Conservation (phyloP, 108 stramenopile species). For the Nitzschia putrida region DNA sequence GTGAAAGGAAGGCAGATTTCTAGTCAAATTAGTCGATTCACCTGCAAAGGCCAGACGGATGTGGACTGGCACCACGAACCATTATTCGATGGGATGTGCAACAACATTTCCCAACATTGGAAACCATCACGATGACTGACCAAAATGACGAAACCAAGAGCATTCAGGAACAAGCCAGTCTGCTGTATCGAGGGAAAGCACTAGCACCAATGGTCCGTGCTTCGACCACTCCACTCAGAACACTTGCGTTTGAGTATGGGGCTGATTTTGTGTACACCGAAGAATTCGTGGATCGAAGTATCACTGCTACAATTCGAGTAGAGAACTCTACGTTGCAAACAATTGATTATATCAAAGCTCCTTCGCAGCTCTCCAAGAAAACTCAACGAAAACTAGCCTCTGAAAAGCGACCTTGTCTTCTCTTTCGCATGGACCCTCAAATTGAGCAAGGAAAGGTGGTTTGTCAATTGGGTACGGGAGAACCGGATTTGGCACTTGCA, state of each 20-base stretch:
- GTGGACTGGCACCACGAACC: too few relatives aligned
- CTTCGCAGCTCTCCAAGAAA: slow-evolving; percentile 50
- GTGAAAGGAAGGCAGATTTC: too few relatives aligned
- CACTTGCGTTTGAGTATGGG: slow-evolving; percentile 85
- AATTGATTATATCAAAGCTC: slow-evolving; percentile 84
- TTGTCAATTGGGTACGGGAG: slow-evolving; percentile 93
- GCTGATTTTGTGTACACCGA: slow-evolving; percentile 92
- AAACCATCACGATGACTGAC: too few relatives aligned
- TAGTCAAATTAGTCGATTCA: too few relatives aligned
- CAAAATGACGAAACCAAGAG: not conserved
- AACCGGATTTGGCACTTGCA: slow-evolving; percentile 71
- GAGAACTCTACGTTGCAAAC: slow-evolving; percentile 72
- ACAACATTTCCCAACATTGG: not conserved
- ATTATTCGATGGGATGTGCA: not conserved
- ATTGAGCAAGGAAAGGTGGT: slow-evolving; percentile 79
- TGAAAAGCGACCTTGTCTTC: slow-evolving; percentile 55
- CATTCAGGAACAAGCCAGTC: slow-evolving; percentile 34
- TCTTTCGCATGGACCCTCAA: slow-evolving; percentile 71
- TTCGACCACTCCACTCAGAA: slow-evolving; percentile 88
- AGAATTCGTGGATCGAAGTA: slow-evolving; percentile 91
- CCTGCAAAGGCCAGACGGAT: too few relatives aligned
- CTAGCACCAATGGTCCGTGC: slow-evolving; percentile 94
- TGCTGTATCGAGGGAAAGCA: slow-evolving; percentile 44
- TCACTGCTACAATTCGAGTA: slow-evolving; percentile 62
- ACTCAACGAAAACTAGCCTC: slow-evolving; percentile 45